Evolutionary conservation across 768 basidiomycete species (phyloP).

Genomic region (Phanerodontia chrysosporium): DNA sequence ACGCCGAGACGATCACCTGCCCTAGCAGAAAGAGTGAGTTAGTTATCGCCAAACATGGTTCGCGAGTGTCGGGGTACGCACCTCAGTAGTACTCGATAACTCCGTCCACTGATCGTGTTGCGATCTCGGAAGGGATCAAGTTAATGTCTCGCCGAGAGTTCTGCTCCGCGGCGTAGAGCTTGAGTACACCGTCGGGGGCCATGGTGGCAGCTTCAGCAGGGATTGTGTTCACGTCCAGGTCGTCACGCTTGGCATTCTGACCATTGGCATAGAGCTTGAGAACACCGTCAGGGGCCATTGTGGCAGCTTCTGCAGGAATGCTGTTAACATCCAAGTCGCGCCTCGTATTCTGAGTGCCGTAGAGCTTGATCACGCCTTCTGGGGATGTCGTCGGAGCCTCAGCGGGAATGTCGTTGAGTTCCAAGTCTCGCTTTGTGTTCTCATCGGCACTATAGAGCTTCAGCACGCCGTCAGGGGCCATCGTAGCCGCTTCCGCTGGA

Average conservation of each 20-base stretch:
- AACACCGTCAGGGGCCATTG: conserved; percentile 27
- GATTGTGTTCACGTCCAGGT: conserved; percentile 22
- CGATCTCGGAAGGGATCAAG: conserved; percentile 28
- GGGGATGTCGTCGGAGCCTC: conserved; percentile 19
- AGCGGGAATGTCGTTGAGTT: conserved; percentile 24
- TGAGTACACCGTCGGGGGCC: conserved; percentile 23
- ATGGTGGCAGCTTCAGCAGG: conserved; percentile 32
- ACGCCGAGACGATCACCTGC: no score
- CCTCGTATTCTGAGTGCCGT: conserved; percentile 14
- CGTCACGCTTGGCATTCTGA: background rate
- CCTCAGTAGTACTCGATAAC: conserved; percentile 30
- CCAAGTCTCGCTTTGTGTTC: conserved; percentile 14
- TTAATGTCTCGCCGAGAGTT: conserved; percentile 19
- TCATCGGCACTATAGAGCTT: conserved; percentile 23
- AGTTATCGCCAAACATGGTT: conserved; percentile 7
- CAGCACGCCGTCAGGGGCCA: conserved; percentile 31
- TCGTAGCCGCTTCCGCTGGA: conserved; percentile 31
- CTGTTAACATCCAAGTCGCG: conserved; percentile 22
- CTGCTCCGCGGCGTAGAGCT: conserved; percentile 8
- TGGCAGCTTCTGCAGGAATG: conserved; percentile 28
- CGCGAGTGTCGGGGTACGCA: conserved; percentile 23
- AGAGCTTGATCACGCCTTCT: conserved; percentile 15
- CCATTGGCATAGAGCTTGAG: conserved; percentile 23
- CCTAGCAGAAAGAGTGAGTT: background rate
- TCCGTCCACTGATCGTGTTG: conserved; percentile 33